phyloP scores from a whole-genome alignment of 148 eudicot genomes.

The Rhododendron molle region DNA sequence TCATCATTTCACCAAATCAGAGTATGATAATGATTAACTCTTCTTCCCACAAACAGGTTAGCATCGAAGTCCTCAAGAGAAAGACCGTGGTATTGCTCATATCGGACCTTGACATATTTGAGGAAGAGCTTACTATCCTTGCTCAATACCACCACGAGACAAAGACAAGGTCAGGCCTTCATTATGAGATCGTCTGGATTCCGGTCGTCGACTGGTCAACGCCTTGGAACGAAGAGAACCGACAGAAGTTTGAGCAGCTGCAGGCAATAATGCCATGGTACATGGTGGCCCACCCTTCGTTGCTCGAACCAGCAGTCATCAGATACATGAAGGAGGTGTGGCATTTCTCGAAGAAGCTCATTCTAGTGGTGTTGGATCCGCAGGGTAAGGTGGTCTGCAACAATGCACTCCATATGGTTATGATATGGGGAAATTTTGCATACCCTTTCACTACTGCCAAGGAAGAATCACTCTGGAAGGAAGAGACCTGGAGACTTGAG shows the following conservation, averaged over 20 bases:
- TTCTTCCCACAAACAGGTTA: constrained; percentile 40
- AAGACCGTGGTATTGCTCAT: constrained; percentile 69
- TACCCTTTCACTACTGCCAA: constrained; percentile 58
- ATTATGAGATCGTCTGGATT: constrained; percentile 85
- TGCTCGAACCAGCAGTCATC: constrained; percentile 67
- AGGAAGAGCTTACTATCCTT: constrained; percentile 55
- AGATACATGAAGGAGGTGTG: constrained; percentile 76
- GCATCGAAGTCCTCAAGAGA: constrained; percentile 59
- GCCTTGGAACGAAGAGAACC: constrained; percentile 50
- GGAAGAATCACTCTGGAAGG: constrained; percentile 73
- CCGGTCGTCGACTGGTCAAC: constrained; percentile 52
- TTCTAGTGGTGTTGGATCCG: constrained; percentile 76
- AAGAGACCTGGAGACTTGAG: constrained; percentile 72
- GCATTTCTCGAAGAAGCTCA: constrained; percentile 57
- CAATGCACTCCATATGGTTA: constrained; percentile 75
- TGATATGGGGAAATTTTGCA: constrained; percentile 81
- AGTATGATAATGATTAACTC: background rate
- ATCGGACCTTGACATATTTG: constrained; percentile 61
- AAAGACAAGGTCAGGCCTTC: constrained; percentile 32
- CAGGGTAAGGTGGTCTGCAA: constrained; percentile 63
- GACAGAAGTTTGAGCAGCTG: constrained; percentile 39
- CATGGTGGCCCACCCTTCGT: constrained; percentile 55
- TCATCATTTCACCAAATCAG: background rate
- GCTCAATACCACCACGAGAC: constrained; percentile 45
- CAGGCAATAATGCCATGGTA: constrained; percentile 77